phyloP scores from a whole-genome alignment of 1,284 basidiomycete genomes.

The Fomitopsis pinicola region DNA sequence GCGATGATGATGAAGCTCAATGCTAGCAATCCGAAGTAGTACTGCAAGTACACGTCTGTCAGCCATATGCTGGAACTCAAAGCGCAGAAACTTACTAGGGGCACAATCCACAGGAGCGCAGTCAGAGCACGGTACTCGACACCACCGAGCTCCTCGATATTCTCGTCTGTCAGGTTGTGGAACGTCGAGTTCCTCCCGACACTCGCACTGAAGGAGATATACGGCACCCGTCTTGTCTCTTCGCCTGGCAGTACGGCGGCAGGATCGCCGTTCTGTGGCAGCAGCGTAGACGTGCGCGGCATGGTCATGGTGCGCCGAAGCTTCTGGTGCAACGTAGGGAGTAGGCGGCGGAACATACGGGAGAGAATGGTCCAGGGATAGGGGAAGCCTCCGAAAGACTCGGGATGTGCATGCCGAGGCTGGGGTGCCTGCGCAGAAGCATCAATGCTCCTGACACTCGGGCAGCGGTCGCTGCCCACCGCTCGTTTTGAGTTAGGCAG shows the following conservation, averaged over 20 bases:
- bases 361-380: conserved; percentile 64
- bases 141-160: conserved; percentile 90
- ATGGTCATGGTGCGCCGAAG: conserved; percentile 69
- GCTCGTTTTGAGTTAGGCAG: not conserved
- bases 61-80: not conserved
- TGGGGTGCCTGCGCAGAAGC: not conserved
- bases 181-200: conserved; percentile 92
- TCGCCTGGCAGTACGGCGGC: conserved; percentile 21
- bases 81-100: conserved; percentile 19
- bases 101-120: conserved; percentile 58
- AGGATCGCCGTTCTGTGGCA: conserved; percentile 28
- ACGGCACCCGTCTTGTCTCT: conserved; percentile 61
- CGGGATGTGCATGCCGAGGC: conserved; percentile 1
- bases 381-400: conserved; percentile 81
- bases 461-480: not conserved
- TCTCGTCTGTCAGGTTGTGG: conserved; percentile 71
- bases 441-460: not conserved
- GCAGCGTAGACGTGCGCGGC: conserved; percentile 65
- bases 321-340: conserved; percentile 51
- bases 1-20: conserved; percentile 55
- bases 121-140: conserved; percentile 92
- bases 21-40: conserved; percentile 56
- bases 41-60: conserved; percentile 15
- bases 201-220: conserved; percentile 82
- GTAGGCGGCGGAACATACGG: conserved; percentile 43